Conservation (phyloP, 371 early-diverging fungal species). For the Funneliformis caledonium region DNA sequence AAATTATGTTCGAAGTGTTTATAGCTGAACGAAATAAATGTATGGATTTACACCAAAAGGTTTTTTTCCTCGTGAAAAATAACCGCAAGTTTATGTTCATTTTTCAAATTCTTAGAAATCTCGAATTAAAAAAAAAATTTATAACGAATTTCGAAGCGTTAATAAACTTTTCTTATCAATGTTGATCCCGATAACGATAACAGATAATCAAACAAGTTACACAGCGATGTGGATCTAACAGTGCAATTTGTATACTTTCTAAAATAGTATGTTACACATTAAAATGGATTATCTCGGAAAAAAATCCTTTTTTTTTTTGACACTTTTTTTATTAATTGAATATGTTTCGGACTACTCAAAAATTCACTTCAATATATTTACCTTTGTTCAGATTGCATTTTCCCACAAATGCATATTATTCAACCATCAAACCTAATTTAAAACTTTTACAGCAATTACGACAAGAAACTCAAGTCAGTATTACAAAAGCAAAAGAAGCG, state of each 20-base stretch:
- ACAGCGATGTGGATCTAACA: too few species aligned
- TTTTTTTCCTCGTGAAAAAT: not conserved
- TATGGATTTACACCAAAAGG: not conserved
- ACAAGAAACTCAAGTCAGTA: constrained; percentile 81
- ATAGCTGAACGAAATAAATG: not conserved
- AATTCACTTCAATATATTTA: not conserved
- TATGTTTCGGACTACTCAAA: not conserved
- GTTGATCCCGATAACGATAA: not conserved
- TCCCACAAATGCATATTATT: not conserved
- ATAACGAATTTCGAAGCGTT: too few species aligned
- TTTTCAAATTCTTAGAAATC: not conserved
- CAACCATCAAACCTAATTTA: constrained; percentile 19
- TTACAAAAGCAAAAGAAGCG: constrained; percentile 89
- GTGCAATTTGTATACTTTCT: not conserved
- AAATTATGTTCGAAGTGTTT: not conserved
- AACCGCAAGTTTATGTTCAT: not conserved
- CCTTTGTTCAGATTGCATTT: not conserved
- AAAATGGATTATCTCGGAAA: not conserved
- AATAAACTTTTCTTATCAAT: too few species aligned
- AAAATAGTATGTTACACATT: not conserved
- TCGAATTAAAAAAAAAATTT: too few species aligned
- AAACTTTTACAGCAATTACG: constrained; percentile 54
- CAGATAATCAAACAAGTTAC: not conserved
- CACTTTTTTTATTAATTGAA: too few species aligned
- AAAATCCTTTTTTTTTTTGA: not conserved